Evolutionary conservation across 2,329 filamentous ascomycete species (phyloP), one percentile per base, ranked within the genome.

Genomic region (Acrocalymma vagum): DNA sequence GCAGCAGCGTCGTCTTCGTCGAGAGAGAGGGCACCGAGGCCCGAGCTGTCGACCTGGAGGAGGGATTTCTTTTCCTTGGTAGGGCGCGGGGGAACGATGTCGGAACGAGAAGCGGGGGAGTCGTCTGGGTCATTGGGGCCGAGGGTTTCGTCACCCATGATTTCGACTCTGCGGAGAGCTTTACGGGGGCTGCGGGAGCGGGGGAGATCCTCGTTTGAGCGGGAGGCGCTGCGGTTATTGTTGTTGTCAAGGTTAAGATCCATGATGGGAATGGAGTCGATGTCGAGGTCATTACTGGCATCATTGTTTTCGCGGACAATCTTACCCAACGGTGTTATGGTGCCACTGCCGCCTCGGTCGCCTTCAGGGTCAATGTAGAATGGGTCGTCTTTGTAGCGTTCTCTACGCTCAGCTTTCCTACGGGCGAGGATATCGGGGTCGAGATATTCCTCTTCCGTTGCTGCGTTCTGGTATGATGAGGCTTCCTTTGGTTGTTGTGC

Each of bases 231-330:
- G 23, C 45, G 32, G 13, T 51, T 55, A n/a, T n/a, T n/a, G n/a
- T n/a, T n/a, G n/a, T n/a, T n/a, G 24, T 86, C 85, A 6, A 96
- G 79, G 48, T 95, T 86, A 30, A 99, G 79, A 64, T 95, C 85
- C 84, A 99, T 94, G 59, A 99, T 93, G 2, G 94, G 94, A 58
- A 99, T 99, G 2, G 90, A 83, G 69, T 99, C 94, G 28, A 99
- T 86, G 63, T 99, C 93, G 7, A 97, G 75, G 29, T 88, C 87
- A 3, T 86, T 65, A n/a, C 58, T 56, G n/a, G 59, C 84, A 2
- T 85, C 86, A 62, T 93, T 92, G 42, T 83, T 84, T 42, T 79
- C 69, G 13, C 71, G 67, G 8, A 79, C 84, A 43, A 94, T 90
- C 51, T 83, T 88, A 60, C 93, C 88, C 33, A 94, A 85, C 0